Conservation (phyloP, 352 stramenopile species). For the Achlya hypogyna region DNA sequence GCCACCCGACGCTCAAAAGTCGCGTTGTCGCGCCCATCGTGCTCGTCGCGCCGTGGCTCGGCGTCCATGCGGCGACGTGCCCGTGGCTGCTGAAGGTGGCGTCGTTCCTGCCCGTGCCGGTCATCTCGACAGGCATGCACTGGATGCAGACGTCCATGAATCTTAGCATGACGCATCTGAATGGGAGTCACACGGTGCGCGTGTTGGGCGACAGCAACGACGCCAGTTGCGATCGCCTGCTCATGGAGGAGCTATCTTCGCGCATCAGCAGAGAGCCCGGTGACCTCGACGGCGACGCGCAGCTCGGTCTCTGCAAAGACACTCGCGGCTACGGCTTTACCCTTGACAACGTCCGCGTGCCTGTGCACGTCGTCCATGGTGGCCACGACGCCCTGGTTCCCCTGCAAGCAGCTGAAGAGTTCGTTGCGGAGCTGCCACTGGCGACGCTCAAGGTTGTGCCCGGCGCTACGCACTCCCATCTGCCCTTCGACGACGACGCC, state of each 20-base stretch:
- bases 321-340: background rate
- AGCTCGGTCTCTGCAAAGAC: background rate
- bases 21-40: background rate
- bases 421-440: background rate
- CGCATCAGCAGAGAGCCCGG: background rate
- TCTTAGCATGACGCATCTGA: background rate
- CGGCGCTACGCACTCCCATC: background rate
- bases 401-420: background rate
- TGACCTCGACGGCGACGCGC: background rate
- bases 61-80: background rate
- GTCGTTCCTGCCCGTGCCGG: background rate
- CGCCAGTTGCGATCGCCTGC: background rate
- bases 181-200: background rate
- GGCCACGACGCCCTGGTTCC: background rate
- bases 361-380: background rate
- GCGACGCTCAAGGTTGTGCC: background rate
- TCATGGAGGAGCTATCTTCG: background rate
- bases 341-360: background rate
- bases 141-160: background rate
- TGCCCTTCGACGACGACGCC: slow-evolving; percentile 2
- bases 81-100: background rate
- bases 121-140: background rate
- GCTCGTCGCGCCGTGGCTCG: background rate
- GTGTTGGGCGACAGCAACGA: background rate
- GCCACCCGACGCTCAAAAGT: background rate